Evolutionary conservation across 352 stramenopile genomes (phyloP).

Genomic region (Saprolegnia parasitica): DNA sequence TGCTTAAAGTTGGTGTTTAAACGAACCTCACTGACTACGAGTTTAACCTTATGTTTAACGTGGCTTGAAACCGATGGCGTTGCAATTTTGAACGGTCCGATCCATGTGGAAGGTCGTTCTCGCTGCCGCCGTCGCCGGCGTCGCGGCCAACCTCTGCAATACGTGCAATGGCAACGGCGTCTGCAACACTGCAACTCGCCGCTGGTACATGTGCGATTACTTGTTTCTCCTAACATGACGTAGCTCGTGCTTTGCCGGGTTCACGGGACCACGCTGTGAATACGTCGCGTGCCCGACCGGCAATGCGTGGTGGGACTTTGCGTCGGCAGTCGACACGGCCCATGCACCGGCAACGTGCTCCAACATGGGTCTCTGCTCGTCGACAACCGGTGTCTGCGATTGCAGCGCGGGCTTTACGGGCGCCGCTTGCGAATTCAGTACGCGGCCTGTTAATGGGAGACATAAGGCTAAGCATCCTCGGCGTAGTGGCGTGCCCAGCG

Average conservation of each 20-base stretch:
- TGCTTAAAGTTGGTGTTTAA: too few species aligned
- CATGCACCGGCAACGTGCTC: constrained; percentile 63
- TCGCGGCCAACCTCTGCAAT: neutral
- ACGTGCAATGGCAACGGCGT: constrained; percentile 61
- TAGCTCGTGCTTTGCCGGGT: constrained; percentile 10
- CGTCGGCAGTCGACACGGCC: constrained; percentile 46
- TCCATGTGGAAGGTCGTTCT: neutral
- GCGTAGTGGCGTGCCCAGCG: constrained; percentile 41
- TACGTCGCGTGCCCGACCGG: constrained; percentile 44
- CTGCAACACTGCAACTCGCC: constrained; percentile 33
- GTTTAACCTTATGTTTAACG: too few species aligned
- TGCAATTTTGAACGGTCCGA: too few species aligned
- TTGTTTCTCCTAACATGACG: neutral
- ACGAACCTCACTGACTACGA: too few species aligned
- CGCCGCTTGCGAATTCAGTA: constrained; percentile 58
- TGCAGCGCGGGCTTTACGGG: constrained; percentile 46
- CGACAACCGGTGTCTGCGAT: constrained; percentile 42
- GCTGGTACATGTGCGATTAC: neutral
- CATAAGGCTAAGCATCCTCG: neutral
- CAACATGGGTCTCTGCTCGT: constrained; percentile 57
- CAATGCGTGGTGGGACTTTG: constrained; percentile 62
- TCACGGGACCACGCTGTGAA: constrained; percentile 3
- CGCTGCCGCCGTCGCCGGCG: neutral
- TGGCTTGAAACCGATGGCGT: too few species aligned
- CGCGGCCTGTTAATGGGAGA: neutral